phyloP scores from a whole-genome alignment of 2,329 filamentous ascomycete species.

The Keithomyces neogunnii region DNA sequence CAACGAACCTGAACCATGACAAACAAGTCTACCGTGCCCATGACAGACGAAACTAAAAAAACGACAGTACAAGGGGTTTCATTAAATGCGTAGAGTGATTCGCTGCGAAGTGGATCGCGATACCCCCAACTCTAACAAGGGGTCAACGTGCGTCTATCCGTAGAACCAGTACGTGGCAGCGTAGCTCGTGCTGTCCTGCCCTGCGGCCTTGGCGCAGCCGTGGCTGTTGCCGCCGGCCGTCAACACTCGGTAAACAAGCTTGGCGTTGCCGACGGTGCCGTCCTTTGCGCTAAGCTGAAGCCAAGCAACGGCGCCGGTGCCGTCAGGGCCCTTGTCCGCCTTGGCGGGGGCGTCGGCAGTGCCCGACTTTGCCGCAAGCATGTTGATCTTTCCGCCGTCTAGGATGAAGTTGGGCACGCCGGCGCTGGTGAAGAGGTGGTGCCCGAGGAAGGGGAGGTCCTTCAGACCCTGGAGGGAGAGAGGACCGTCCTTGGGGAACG shows the following conservation, averaged over 20 bases:
- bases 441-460: constrained; percentile 42
- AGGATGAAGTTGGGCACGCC: constrained; percentile 54
- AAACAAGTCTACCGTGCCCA: no score
- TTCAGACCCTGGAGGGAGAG: constrained; percentile 28
- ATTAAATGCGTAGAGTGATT: not conserved
- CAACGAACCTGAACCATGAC: no score
- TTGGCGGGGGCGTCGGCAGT: constrained; percentile 41
- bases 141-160: constrained; percentile 17
- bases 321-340: constrained; percentile 36
- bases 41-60: not conserved
- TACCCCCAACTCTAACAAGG: no score
- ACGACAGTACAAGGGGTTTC: not conserved
- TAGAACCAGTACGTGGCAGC: constrained; percentile 53
- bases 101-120: not conserved
- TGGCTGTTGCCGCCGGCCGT: constrained; percentile 42
- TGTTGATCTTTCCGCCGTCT: constrained; percentile 24
- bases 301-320: constrained; percentile 47
- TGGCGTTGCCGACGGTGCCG: constrained; percentile 24
- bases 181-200: constrained; percentile 44
- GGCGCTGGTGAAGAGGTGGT: constrained; percentile 56
- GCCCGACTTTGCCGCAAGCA: constrained; percentile 40
- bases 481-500: constrained; percentile 32
- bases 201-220: constrained; percentile 31
- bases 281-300: constrained; percentile 37
- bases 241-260: constrained; percentile 43